Conservation (phyloP, 768 basidiomycete genomes). For the Coprinopsis sp. region DNA sequence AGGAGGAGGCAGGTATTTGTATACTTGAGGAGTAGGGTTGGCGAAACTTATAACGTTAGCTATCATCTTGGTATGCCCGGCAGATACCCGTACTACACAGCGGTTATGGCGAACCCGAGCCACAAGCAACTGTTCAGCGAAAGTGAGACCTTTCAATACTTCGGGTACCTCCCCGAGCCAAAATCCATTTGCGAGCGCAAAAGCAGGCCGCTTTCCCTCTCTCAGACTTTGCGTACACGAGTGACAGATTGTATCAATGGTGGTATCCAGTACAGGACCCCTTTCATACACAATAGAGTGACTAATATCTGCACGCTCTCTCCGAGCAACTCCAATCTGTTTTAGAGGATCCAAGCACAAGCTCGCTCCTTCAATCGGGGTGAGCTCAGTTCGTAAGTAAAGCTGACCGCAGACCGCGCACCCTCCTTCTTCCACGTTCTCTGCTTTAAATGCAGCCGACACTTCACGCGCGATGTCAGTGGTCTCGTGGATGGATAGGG, state of each 20-base stretch:
- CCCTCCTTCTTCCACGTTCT: background rate
- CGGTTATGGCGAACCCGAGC: background rate
- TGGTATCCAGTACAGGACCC: background rate
- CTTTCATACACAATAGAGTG: background rate
- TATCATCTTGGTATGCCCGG: background rate
- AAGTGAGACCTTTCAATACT: background rate
- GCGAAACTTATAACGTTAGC: background rate
- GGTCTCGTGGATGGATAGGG: too few species aligned
- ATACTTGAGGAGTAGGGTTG: background rate
- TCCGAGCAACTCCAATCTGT: background rate
- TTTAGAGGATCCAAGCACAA: background rate
- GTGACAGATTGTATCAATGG: background rate
- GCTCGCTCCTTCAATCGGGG: background rate
- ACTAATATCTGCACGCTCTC: background rate
- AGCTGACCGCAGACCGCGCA: background rate
- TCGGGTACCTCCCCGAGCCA: background rate
- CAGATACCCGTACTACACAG: background rate
- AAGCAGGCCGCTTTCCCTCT: background rate
- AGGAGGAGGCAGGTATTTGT: background rate
- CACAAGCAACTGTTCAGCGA: background rate
- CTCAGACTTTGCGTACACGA: background rate
- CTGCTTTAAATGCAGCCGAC: too few species aligned
- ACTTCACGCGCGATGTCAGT: too few species aligned
- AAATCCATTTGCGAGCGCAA: background rate
- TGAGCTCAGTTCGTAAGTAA: background rate